phyloP scores from a whole-genome alignment of 371 early-diverging fungal species.

The Capillidium heterosporum region DNA sequence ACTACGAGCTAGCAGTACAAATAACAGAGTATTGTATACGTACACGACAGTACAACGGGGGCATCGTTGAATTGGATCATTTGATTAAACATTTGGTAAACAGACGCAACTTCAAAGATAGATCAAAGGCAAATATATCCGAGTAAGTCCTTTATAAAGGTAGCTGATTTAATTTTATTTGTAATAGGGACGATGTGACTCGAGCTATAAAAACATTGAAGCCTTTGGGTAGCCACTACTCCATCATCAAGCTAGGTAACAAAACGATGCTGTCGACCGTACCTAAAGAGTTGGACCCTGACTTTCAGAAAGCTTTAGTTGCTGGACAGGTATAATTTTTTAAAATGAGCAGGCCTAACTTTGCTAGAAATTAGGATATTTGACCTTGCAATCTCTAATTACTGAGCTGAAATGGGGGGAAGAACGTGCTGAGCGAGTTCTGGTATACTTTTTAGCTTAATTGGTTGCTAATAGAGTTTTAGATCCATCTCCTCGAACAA shows the following conservation, averaged over 20 bases:
- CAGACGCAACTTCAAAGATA: slow-evolving; percentile 17
- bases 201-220: slow-evolving; percentile 2
- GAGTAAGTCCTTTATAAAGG: slow-evolving; percentile 12
- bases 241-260: not conserved
- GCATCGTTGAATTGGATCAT: slow-evolving; percentile 68
- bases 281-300: slow-evolving; percentile 1
- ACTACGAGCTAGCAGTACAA: slow-evolving; percentile 86
- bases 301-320: not conserved
- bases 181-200: slow-evolving; percentile 1
- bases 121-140: slow-evolving; percentile 9
- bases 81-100: slow-evolving; percentile 42
- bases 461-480: not conserved
- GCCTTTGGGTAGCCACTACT: slow-evolving; percentile 1
- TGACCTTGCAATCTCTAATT: not conserved
- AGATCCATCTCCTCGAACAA: not conserved
- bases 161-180: not conserved
- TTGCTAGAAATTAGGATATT: not conserved
- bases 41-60: slow-evolving; percentile 72
- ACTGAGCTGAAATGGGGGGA: not conserved
- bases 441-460: not conserved
- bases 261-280: not conserved
- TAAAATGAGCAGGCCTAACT: not conserved
- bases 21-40: slow-evolving; percentile 74
- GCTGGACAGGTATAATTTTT: not conserved
- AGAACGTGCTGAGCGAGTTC: not conserved